These are phyloP conservation scores for Trichoderma breve DNA, from an alignment of 2,329 filamentous ascomycete genomes.

Conservation along the genomic window DNA sequence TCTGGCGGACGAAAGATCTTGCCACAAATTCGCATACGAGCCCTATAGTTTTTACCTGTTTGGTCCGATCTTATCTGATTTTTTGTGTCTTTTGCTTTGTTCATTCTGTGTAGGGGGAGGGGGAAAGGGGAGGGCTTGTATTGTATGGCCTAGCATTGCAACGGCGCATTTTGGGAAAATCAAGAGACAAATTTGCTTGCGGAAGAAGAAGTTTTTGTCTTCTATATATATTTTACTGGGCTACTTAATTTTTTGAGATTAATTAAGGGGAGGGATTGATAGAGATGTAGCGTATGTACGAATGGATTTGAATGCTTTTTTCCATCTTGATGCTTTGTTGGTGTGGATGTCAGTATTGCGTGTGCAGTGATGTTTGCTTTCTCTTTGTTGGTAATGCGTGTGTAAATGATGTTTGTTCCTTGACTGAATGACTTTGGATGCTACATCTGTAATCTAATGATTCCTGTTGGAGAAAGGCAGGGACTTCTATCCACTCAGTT, in stretches of 20 bases:
- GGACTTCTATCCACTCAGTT: too few relatives aligned
- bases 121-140: neutral
- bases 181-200: neutral
- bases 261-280: neutral
- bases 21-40: neutral
- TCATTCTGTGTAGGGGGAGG: neutral
- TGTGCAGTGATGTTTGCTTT: too few relatives aligned
- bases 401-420: too few relatives aligned
- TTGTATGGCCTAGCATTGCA: conserved; percentile 16
- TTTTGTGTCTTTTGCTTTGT: neutral
- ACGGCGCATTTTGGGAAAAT: conserved; percentile 12
- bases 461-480: too few relatives aligned
- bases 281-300: conserved; percentile 5
- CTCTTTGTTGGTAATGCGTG: too few relatives aligned
- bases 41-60: neutral
- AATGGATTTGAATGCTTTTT: conserved; percentile 3
- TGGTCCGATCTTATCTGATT: neutral
- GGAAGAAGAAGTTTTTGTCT: neutral
- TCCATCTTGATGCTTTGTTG: neutral
- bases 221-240: neutral
- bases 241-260: neutral
- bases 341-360: neutral
- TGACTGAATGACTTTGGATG: too few relatives aligned
- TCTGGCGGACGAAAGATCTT: neutral
- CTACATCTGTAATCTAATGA: too few relatives aligned